phyloP scores from a whole-genome alignment of 1,139 yeast species.

The Kurtzmaniella quercitrusa region DNA sequence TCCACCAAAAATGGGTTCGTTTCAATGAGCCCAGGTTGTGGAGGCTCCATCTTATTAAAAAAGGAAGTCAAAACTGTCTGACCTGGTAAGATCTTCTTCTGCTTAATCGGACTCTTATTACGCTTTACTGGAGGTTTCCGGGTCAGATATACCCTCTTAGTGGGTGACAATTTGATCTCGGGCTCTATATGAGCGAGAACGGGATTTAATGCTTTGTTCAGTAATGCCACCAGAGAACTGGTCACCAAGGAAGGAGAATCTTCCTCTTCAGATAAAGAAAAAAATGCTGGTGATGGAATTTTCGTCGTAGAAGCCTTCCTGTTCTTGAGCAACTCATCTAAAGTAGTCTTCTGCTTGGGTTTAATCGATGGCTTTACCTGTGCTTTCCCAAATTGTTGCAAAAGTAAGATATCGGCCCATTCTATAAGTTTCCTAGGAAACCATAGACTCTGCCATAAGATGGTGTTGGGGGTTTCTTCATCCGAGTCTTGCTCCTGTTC shows the following conservation, averaged over 20 bases:
- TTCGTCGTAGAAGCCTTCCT: background rate
- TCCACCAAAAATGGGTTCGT: background rate
- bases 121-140: background rate
- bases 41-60: background rate
- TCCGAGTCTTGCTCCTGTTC: background rate
- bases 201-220: background rate
- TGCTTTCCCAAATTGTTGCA: background rate
- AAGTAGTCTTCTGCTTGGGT: slow-evolving; percentile 9
- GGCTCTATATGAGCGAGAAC: background rate
- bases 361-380: slow-evolving; percentile 1
- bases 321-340: slow-evolving; percentile 8
- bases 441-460: slow-evolving; percentile 11
- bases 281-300: background rate
- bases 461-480: background rate
- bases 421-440: slow-evolving; percentile 13
- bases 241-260: background rate
- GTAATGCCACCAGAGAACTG: no score
- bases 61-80: slow-evolving; percentile 5
- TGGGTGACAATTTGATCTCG: background rate
- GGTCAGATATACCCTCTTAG: background rate
- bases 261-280: background rate
- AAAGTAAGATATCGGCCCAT: slow-evolving; percentile 8
- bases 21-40: background rate
- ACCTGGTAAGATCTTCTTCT: slow-evolving; percentile 4
- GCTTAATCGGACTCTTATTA: slow-evolving; percentile 4